A percentile compares a stretch with the other conserved stretches of the same genome.
Conservation (phyloP, 176 grass and related monocot genomes). For the Phyllostachys edulis region DNA sequence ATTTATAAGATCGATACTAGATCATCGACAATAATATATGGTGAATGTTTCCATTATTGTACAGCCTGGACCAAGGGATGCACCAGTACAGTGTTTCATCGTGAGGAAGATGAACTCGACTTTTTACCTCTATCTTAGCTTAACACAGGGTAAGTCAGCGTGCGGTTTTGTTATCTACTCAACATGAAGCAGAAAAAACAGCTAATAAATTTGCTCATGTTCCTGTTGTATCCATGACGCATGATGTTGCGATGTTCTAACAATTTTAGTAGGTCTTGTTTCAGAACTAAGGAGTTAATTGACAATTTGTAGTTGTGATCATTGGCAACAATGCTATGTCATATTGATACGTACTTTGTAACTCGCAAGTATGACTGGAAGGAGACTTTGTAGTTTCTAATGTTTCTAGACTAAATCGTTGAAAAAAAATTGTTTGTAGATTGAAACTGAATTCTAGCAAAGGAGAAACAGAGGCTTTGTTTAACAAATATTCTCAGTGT, state of each 20-base stretch:
- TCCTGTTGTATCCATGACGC: background rate
- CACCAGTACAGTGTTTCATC: conserved; percentile 60
- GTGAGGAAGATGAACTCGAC: conserved; percentile 60
- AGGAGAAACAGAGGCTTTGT: background rate
- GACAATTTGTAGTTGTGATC: background rate
- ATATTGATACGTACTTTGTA: background rate
- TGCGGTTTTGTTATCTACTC: background rate
- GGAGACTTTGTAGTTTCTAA: background rate
- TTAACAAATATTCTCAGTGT: background rate
- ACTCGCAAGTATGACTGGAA: background rate
- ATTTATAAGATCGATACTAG: no score
- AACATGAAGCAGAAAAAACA: background rate
- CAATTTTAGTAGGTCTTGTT: background rate
- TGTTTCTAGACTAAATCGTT: background rate
- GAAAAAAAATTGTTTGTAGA: background rate
- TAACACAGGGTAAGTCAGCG: conserved; percentile 48
- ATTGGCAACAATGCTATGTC: background rate
- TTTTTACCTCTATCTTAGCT: conserved; percentile 63
- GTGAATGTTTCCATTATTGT: background rate
- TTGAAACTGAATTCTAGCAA: background rate
- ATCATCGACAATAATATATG: background rate
- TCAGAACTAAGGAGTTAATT: background rate
- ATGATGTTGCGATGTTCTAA: background rate
- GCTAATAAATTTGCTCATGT: background rate
- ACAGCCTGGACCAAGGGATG: conserved; percentile 62